Evolutionary conservation across 257 asterid species (phyloP), one percentile per base, ranked within the genome.

Genomic region (Craterostigma plantagineum): DNA sequence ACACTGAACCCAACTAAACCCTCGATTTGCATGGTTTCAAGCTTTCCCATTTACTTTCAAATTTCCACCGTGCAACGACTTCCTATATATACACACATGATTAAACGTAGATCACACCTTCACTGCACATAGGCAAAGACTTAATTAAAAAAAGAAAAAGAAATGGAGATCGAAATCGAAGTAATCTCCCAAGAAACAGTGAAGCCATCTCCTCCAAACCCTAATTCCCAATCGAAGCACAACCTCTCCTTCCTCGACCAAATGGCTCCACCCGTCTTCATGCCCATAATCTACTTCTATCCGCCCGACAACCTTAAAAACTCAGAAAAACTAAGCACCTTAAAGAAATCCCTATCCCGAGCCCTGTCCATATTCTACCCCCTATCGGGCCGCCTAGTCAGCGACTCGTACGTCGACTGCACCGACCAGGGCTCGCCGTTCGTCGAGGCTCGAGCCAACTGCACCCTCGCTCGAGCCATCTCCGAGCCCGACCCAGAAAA

Each of bases 181-280:
- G 33, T 61, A 33, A 66, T 55, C 47, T 66, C 75, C 27, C 50
- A 14, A 17, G 65, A 55, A 14, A 57, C 34, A 16, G 64, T 73
- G 27, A 73, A 48, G 33, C 83, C 78, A 12, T 60, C 60, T 35
- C 45, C 54, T 41, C 54, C 66, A 35, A 69, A 77, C 11, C 76
- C 69, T 3, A 13, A 54, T 11, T 27, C 48, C 6, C 54, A 43
- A 7, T 11, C 38, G n/a, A 46, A 14, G 9, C 51, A 69, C 60
- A 15, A 38, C 5, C 73, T 73, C 10, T 73, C 83, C 15, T 66
- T 61, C 53, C 78, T 73, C 43, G 83, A 73, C 48, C 78, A 66
- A 56, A n/a, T 69, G 9, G 43, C 55, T 2, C 75, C 78, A 2
- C 68, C 70, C 0, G 11, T 54, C 42, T 60, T 59, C 59, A 50